Evolutionary conservation across 73 alveolate species (phyloP).

Genomic region (Paramecium sexaurelia): DNA sequence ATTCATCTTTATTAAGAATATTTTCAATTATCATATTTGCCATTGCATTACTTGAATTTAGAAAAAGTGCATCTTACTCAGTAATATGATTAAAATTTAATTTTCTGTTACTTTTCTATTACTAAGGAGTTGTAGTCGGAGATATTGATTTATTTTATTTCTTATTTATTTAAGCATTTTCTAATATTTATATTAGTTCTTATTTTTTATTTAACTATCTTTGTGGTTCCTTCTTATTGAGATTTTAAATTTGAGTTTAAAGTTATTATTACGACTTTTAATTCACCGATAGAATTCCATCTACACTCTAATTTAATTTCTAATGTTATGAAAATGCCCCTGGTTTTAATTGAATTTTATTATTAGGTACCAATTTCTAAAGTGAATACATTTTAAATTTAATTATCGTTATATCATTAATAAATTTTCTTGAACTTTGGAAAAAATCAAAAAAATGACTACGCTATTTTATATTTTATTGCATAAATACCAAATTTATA

Average conservation of each 20-base stretch:
- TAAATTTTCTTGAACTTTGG: neutral
- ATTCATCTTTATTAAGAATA: conserved; percentile 39
- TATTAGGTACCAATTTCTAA: neutral
- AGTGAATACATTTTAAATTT: conserved; percentile 16
- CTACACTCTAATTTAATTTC: conserved; percentile 19
- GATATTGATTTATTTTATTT: neutral
- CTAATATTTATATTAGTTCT: conserved; percentile 19
- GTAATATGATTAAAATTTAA: conserved; percentile 30
- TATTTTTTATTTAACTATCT: neutral
- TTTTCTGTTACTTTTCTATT: neutral
- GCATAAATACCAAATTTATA: too few species aligned
- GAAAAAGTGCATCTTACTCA: conserved; percentile 24
- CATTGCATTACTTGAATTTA: conserved; percentile 9
- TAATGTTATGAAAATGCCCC: conserved; percentile 31
- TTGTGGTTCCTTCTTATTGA: neutral
- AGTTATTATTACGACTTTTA: neutral
- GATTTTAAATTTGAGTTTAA: neutral
- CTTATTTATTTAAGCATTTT: conserved; percentile 3
- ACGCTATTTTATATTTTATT: too few species aligned
- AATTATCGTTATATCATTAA: neutral
- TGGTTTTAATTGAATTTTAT: neutral
- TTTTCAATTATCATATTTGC: conserved; percentile 31
- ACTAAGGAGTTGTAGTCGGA: neutral
- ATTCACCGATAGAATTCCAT: neutral
- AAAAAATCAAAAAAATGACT: too few species aligned